A percentile compares a stretch with the other conserved stretches of the same genome.
These are phyloP conservation scores for Corynespora cassiicola DNA, from an alignment of 2,329 filamentous ascomycete species.

Conservation along the genomic window DNA sequence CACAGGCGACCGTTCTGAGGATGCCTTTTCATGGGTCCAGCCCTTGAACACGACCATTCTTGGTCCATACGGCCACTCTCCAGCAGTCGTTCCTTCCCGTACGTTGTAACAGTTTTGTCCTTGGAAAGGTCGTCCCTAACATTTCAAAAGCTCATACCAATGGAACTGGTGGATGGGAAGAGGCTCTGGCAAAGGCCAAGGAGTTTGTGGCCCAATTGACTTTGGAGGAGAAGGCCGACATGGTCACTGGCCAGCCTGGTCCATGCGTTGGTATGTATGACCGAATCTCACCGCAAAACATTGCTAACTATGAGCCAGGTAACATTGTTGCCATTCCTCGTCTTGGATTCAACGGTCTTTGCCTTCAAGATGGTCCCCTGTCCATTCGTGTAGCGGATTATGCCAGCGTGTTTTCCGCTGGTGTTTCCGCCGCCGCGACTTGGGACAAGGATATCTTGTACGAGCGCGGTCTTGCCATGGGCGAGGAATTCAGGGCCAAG, in stretches of 20 bases:
- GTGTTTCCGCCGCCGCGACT: slow-evolving; percentile 45
- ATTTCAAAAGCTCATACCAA: slow-evolving; percentile 6
- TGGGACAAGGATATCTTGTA: slow-evolving; percentile 50
- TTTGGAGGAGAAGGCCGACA: slow-evolving; percentile 44
- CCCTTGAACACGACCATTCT: slow-evolving; percentile 38
- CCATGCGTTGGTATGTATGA: slow-evolving; percentile 63
- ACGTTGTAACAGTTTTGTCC: slow-evolving; percentile 9
- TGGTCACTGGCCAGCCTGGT: slow-evolving; percentile 57
- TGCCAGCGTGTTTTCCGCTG: slow-evolving; percentile 49
- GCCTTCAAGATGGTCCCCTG: slow-evolving; percentile 49
- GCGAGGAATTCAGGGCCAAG: slow-evolving; percentile 42
- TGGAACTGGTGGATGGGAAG: slow-evolving; percentile 37
- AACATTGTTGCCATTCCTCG: slow-evolving; percentile 47
- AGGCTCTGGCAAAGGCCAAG: slow-evolving; percentile 42
- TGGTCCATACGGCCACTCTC: slow-evolving; percentile 34
- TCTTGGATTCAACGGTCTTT: slow-evolving; percentile 48
- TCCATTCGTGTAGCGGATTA: slow-evolving; percentile 41
- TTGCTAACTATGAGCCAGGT: slow-evolving; percentile 19
- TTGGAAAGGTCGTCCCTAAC: neutral
- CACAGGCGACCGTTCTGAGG: too few species aligned
- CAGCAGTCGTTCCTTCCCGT: slow-evolving; percentile 37
- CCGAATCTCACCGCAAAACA: neutral
- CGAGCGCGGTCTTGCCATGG: slow-evolving; percentile 46
- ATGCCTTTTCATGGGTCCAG: slow-evolving; percentile 35
- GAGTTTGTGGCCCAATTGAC: slow-evolving; percentile 44